Conservation (phyloP, 2,329 filamentous ascomycete genomes). For the Claviceps digitariae region DNA sequence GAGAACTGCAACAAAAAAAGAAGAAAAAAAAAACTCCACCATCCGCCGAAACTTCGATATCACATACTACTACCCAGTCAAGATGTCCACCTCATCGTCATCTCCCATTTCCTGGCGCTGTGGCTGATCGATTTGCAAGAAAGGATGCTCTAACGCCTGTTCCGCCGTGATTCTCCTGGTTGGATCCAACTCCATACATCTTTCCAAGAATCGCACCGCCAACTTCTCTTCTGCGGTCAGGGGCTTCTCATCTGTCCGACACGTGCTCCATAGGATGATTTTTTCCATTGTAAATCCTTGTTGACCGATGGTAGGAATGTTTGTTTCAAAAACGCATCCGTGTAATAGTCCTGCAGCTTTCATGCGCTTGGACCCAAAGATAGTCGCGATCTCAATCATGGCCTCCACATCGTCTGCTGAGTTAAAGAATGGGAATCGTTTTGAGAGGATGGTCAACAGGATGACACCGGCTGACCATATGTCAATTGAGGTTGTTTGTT, state of each 20-base stretch:
- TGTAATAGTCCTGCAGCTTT: conserved; percentile 69
- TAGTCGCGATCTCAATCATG: conserved; percentile 92
- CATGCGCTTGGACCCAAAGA: conserved; percentile 82
- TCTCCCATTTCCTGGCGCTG: conserved; percentile 21
- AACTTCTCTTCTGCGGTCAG: conserved; percentile 56
- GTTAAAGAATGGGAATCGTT: conserved; percentile 96
- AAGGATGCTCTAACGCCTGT: conserved; percentile 61
- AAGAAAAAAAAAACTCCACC: neutral
- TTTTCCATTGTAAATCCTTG: conserved; percentile 81
- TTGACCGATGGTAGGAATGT: conserved; percentile 77
- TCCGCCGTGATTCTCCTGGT: conserved; percentile 58
- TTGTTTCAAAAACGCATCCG: conserved; percentile 84
- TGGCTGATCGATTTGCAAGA: conserved; percentile 32
- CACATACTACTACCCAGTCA: conserved; percentile 17
- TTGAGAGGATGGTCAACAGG: conserved; percentile 81
- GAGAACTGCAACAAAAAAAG: neutral
- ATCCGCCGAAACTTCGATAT: neutral
- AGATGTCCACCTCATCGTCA: conserved; percentile 42
- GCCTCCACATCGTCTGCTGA: conserved; percentile 96
- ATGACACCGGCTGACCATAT: conserved; percentile 98
- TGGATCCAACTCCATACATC: conserved; percentile 67
- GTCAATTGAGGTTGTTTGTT: conserved; percentile 87
- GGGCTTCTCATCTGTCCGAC: conserved; percentile 46
- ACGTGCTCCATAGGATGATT: conserved; percentile 90
- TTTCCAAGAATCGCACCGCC: conserved; percentile 57